phyloP scores from a whole-genome alignment of 75 land plant species.

The Pinus taeda region DNA sequence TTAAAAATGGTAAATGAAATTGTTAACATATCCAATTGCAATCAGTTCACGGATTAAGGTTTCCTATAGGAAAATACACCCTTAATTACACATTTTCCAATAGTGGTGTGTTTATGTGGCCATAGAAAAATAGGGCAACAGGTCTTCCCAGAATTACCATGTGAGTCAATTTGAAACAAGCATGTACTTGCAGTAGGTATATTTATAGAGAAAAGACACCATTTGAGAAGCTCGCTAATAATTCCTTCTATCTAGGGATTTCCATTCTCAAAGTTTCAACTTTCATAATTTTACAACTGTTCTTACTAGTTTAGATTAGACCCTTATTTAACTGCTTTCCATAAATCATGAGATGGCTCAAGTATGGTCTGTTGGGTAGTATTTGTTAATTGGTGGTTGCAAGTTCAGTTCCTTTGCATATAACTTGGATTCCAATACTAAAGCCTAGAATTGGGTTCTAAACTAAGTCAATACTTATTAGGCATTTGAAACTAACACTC shows the following conservation, averaged over 20 bases:
- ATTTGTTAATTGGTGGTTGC: not conserved
- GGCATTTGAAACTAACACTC: no score
- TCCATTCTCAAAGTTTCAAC: not conserved
- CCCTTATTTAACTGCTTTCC: not conserved
- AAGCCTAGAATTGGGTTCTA: no score
- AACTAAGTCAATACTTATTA: no score
- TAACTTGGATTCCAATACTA: not conserved
- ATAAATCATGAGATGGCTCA: not conserved
- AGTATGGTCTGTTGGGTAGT: not conserved
- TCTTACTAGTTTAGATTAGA: not conserved
- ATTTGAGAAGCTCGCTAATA: slow-evolving; percentile 76
- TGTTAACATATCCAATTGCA: not conserved
- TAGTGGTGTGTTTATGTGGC: slow-evolving; percentile 35
- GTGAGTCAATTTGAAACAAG: slow-evolving; percentile 66
- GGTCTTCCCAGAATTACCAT: slow-evolving; percentile 46
- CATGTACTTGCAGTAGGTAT: slow-evolving; percentile 90
- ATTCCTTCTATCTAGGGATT: slow-evolving; percentile 60
- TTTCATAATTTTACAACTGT: not conserved
- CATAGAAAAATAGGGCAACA: slow-evolving; percentile 11
- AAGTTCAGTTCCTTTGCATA: not conserved
- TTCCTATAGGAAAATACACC: slow-evolving; percentile 29
- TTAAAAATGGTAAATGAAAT: not conserved
- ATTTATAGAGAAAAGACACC: slow-evolving; percentile 89
- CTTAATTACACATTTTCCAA: slow-evolving; percentile 58
- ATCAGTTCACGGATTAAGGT: not conserved